Conservation (phyloP, 495 filamentous ascomycete genomes). For the Clavariopsis aquatica region DNA sequence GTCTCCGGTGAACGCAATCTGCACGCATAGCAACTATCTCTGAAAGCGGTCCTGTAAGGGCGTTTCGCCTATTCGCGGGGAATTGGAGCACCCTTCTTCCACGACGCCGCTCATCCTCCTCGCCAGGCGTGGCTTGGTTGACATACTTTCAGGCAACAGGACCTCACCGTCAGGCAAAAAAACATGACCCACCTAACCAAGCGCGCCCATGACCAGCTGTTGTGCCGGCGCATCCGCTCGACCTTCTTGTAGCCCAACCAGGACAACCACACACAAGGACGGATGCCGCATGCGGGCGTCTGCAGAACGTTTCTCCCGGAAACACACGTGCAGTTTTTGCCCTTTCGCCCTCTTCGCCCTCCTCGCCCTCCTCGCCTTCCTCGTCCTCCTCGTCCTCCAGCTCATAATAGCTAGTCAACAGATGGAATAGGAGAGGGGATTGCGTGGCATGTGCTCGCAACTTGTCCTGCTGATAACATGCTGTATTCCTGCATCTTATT, state of each 20-base stretch:
- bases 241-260: neutral
- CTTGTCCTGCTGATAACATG: neutral
- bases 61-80: neutral
- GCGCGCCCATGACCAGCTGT: neutral
- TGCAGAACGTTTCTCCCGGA: neutral
- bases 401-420: neutral
- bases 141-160: neutral
- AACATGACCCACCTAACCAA: neutral
- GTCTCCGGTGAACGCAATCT: neutral
- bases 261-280: neutral
- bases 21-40: neutral
- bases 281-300: neutral
- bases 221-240: neutral
- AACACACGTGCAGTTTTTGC: neutral
- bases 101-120: neutral
- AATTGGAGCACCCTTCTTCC: neutral
- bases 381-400: conserved; percentile 7
- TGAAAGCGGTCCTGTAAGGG: neutral
- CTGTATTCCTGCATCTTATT: neutral
- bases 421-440: neutral
- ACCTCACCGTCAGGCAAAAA: neutral
- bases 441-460: neutral
- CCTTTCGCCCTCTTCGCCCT: conserved; percentile 17
- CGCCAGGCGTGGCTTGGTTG: neutral
- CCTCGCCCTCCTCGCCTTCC: too few species aligned